Percentiles rank a stretch among this genome's conserved stretches.
Evolutionary conservation across 164 flowering plant species (phyloP).

Genomic region (Macadamia tetraphylla): DNA sequence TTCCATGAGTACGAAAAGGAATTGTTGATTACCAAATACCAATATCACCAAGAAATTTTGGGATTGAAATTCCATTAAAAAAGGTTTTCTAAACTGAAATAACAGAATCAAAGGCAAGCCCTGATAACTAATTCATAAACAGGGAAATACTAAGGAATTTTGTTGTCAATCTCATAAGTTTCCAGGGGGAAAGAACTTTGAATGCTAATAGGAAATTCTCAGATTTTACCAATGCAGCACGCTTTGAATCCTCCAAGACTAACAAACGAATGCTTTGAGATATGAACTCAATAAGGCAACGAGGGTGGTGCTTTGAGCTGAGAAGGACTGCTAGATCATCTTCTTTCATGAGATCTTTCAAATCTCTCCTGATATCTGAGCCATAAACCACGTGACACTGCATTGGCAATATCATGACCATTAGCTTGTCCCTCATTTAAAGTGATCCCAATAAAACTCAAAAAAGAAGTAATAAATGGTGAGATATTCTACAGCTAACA

Average conservation of each 20-base stretch:
- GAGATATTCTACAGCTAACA: not conserved
- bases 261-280: slow-evolving; percentile 70
- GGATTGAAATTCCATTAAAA: too few species aligned
- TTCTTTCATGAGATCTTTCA: slow-evolving; percentile 48
- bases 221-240: slow-evolving; percentile 51
- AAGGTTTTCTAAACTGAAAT: too few species aligned
- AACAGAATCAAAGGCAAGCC: too few species aligned
- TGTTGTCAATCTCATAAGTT: too few species aligned
- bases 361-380: slow-evolving; percentile 58
- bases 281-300: slow-evolving; percentile 85
- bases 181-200: too few species aligned
- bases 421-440: not conserved
- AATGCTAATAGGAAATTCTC: too few species aligned
- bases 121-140: too few species aligned
- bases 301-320: slow-evolving; percentile 71
- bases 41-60: too few species aligned
- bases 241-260: slow-evolving; percentile 62
- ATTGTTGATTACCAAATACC: too few species aligned
- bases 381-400: slow-evolving; percentile 91
- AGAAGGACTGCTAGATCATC: slow-evolving; percentile 74
- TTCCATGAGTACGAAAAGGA: too few species aligned
- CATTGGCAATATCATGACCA: slow-evolving; percentile 18
- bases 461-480: not conserved
- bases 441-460: slow-evolving; percentile 1
- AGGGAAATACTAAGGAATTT: too few species aligned